Evolutionary conservation across 1,139 yeast species (phyloP), one percentile per base, ranked within the genome.

Genomic region (Pichia sp.): DNA sequence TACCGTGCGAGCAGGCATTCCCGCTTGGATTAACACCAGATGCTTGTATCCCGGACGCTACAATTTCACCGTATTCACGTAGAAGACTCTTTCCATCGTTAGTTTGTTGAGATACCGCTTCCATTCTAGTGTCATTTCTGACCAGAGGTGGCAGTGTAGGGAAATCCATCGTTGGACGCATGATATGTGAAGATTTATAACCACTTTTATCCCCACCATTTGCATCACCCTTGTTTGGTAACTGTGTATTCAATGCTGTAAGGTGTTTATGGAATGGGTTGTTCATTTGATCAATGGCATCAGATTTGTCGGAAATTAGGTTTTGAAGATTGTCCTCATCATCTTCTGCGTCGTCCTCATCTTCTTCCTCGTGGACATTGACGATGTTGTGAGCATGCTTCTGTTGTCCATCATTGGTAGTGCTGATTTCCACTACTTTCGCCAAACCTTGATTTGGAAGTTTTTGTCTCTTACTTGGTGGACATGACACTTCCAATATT

Each of bases 21-120:
- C 50, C 49, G 26, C 40, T 33, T n/a, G 42, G 46, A 17, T 47
- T 41, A 6, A 55, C 46, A 7, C 52, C 55, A 2, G 58, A 53
- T 32, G 54, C 60, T 15, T 35, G 68, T 57, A 77, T 78, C 1
- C 94, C 94, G 3, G 93, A 81, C 3, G 94, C 95, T 22, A 79
- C 79, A 29, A 81, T 78, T 46, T 83, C 94, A 42, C 61, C 61
- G 41, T 51, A 53, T 14, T 52, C 59, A 29, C 54, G 48, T 22
- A 49, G 41, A n/a, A 52, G 37, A n/a, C n/a, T n/a, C 34, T 51
- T 49, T 29, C 44, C 42, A 17, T 48, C 37, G n/a, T 30, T 29
- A 17, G 17, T 25, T 12, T 28, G 27, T 18, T 33, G 34, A 17
- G 39, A 35, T 14, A 15, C 20, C 7, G 31, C 30, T 12, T 33